Base-by-base conservation (phyloP, 2,329 filamentous ascomycete genomes). In the Boeremia lycopersici region DNA sequence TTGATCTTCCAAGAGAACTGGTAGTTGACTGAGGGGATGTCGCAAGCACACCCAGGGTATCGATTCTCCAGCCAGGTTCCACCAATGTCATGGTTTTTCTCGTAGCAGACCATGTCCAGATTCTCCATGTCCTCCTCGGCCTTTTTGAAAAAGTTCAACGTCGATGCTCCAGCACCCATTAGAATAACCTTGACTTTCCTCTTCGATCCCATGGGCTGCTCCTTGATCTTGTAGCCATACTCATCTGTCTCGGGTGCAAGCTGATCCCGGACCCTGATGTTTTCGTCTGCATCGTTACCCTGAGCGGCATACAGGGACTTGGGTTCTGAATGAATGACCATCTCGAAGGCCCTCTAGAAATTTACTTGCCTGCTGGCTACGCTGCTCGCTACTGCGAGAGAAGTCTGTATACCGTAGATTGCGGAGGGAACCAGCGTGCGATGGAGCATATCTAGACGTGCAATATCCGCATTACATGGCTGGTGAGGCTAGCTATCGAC, bases 1-100 rank as follows among this genome's bases (percentile, higher is more conserved):
- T 72, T 80, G 67, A 80, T 81, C 53, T 79, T 79, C 72, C 81
- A 84, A 6, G 76, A 77, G 56, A 80, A 82, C 52, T 82, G 79
- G 39, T 69, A 65, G 34, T 64, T 67, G 38, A 62, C 62, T 8
- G 63, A 65, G 2, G 65, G 62, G 6, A 66, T 62, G 25, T 67
- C 63, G 40, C 65, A 78, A 26, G 75, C 69, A 64, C 78, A 76
- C 9, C 77, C 77, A 5, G 75, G 74, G 48, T 78, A 75, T 33
- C 67, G 54, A 31, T 79, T 79, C 41, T 76, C 77, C 4, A 75
- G 61, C 73, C 72, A 75, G 0, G 77, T 79, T 5, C 77, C 77
- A 7, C 76, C 78, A 17, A 79, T 56, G 15, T 73, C 70, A 8
- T 67, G 58, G 11, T 74, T 69, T 55, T 75, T 73, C 60, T 81